Evolutionary conservation across 2,329 filamentous ascomycete genomes (phyloP), one percentile per base, ranked within the genome.

Genomic region (Microcyclospora tardicrescens): DNA sequence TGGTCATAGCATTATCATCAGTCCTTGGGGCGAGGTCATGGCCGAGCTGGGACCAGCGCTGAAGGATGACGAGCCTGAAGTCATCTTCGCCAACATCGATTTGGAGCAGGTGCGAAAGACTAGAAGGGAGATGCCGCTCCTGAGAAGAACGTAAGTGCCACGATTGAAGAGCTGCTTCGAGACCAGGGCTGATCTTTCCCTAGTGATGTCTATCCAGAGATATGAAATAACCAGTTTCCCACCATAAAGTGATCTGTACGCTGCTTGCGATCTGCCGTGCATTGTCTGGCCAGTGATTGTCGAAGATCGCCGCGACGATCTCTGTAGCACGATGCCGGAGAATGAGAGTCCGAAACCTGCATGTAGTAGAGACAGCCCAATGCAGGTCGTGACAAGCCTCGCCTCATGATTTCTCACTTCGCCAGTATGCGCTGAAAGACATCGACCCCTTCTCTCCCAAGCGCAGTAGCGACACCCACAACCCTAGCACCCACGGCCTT

Each of bases 1-100:
- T 62, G 89, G 89, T 0, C 80, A 84, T 57, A 84, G 81, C 50
- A 76, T 93, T 65, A 81, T 93, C 34, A 71, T 95, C 16, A 80
- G 84, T 57, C 87, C 89, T 0, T 94, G 86, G 85, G 89, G 89
- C 0, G 71, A 74, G 40, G 72, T 95, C 1, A 56, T 84, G 31
- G 71, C 79, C 3, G 70, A 80, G 53, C 68, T 79, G 54, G 69
- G 69, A 31, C 78, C 76, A 1, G 41, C 61, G 47, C 43, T 52
- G 49, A 49, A 58, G 51, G 53, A 51, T 42, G 30, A 32, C 6
- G 59, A 59, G 46, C 62, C 63, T 0, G 61, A 64, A 47, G 57
- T 69, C 36, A 59, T 61, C 10, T 46, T 63, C 37, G 64, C 54
- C 2, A 54, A 59, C 33, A 58, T 61, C 16, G 52, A 67, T 37